Evolutionary conservation across 306 rosid species (phyloP).

Genomic region (Vigna angularis): DNA sequence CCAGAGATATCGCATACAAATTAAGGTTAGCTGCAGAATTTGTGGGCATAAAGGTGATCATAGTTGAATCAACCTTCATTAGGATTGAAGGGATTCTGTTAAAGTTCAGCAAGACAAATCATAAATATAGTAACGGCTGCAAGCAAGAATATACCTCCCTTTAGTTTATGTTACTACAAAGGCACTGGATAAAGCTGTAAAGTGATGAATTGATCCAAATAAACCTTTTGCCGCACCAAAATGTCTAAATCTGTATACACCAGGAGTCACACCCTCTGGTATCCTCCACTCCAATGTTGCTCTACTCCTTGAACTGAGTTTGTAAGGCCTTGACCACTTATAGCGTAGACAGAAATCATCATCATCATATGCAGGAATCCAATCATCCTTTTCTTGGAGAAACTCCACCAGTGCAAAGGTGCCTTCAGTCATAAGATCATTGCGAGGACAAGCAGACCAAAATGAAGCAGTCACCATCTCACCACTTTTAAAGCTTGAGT

Average conservation of each 20-base stretch:
- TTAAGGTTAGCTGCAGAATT: not conserved
- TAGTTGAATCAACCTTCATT: not conserved
- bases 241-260: conserved; percentile 79
- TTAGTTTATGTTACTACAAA: conserved; percentile 71
- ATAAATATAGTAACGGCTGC: not conserved
- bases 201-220: conserved; percentile 71
- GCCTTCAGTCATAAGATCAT: conserved; percentile 93
- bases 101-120: conserved; percentile 21
- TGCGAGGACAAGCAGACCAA: conserved; percentile 95
- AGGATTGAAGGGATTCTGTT: conserved; percentile 17
- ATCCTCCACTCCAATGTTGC: conserved; percentile 94
- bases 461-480: conserved; percentile 66
- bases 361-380: conserved; percentile 89
- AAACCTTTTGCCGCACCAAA: conserved; percentile 85
- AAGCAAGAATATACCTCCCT: conserved; percentile 6
- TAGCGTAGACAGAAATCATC: conserved; percentile 91
- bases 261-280: conserved; percentile 64
- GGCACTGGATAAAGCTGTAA: conserved; percentile 85
- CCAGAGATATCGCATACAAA: not conserved
- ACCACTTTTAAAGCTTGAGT: conserved; percentile 74
- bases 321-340: conserved; percentile 83
- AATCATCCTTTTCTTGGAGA: conserved; percentile 61
- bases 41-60: not conserved
- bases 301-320: conserved; percentile 64
- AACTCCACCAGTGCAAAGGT: conserved; percentile 85